Percentiles rank a stretch among this genome's conserved stretches.
Conservation (phyloP, 2,329 filamentous ascomycete species). For the Fusarium azukiicola region DNA sequence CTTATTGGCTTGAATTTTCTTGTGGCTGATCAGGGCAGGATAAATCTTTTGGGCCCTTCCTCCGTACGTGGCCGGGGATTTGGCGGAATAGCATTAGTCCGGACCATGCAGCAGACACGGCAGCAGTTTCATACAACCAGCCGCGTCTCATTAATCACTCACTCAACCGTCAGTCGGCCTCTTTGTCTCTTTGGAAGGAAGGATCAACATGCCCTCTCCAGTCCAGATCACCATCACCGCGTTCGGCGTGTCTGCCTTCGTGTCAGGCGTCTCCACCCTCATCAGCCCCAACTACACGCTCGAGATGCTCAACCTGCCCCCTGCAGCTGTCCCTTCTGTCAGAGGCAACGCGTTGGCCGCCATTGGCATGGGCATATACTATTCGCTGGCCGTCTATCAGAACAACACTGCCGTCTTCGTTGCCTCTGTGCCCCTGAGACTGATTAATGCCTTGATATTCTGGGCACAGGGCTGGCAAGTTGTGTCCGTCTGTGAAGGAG, state of each 20-base stretch:
- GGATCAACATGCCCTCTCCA: background rate
- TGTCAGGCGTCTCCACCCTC: conserved; percentile 38
- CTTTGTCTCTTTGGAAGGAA: background rate
- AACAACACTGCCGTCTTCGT: conserved; percentile 29
- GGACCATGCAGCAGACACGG: background rate
- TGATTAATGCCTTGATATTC: conserved; percentile 35
- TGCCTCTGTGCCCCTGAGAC: conserved; percentile 13
- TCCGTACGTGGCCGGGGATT: no score
- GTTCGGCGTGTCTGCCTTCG: conserved; percentile 42
- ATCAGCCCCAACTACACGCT: conserved; percentile 40
- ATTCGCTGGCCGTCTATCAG: conserved; percentile 34
- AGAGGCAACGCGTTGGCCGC: conserved; percentile 44
- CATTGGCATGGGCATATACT: conserved; percentile 34
- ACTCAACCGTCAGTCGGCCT: background rate
- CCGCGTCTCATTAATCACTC: background rate
- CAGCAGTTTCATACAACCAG: background rate
- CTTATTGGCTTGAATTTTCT: no score
- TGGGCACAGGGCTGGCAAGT: conserved; percentile 36
- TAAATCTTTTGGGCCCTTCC: no score
- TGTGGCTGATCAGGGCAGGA: no score
- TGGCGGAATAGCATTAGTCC: background rate
- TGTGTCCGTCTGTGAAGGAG: conserved; percentile 33
- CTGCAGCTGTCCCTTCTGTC: conserved; percentile 37
- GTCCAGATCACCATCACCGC: conserved; percentile 30
- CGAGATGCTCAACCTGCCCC: conserved; percentile 28